Evolutionary conservation across 225 moss, liverwort and hornwort genomes (phyloP), one percentile per base, ranked within the genome.

Genomic region (Rhytidiadelphus loreus): DNA sequence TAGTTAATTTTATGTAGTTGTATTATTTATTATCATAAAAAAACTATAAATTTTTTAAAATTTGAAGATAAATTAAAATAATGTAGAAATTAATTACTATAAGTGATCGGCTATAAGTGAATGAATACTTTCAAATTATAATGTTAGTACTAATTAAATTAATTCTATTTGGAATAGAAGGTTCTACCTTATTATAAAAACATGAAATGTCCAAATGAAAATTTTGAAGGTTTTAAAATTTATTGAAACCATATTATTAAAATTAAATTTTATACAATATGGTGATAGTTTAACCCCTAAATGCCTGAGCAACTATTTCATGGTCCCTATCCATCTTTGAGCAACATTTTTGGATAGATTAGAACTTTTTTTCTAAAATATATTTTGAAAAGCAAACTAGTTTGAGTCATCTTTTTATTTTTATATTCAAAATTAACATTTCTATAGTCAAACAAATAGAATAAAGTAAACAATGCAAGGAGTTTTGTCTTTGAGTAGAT

Each of bases 281-380:
- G 0, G 55, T 16, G 16, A 77, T 37, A 24, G 20, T 48, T 32
- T 19, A 48, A 12, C 4, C 8, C 20, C 4, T 12, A 32, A 75
- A 50, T 75, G 50, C 4, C 21, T 5, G 48, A 50, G 2, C 8
- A 13, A 74, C 20, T 17, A 32, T 50, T 50, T 72, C 3, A 16
- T 9, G 1, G 8, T 75, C 8, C 9, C 2, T 2, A 0, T 11
- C 7, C 3, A 32, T 16, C 2, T 73, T 46, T 18, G 18, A 6
- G 1, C 6, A 44, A 29, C 2, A 29, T 18, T 46, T 28, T 73
- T 30, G 19, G 3, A 8, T 2, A 48, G 0, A 46, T 1, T 4
- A 20, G 7, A 74, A 32, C 4, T 74, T 18, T 28, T 9, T 44
- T 17, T 26, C 0, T 17, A 28, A 46, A 11, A 46, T 0, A 0